Percentiles rank a stretch among this genome's conserved stretches.
phyloP scores from a whole-genome alignment of 345 rosid species.

The Bruguiera sexangula region DNA sequence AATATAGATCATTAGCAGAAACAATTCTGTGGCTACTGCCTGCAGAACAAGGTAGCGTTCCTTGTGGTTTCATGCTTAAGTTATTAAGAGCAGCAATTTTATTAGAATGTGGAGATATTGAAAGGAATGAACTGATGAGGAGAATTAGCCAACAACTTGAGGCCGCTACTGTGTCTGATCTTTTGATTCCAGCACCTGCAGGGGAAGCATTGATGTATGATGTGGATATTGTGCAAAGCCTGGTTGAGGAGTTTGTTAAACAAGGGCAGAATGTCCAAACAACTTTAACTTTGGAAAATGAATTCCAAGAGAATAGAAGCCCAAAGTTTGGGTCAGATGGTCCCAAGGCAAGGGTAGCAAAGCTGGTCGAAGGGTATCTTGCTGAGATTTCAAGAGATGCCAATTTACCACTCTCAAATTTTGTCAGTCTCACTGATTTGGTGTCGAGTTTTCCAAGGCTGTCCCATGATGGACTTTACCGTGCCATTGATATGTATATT shows the following conservation, averaged over 20 bases:
- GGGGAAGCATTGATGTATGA: constrained; percentile 20
- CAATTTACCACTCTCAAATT: constrained; percentile 24
- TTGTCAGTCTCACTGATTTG: constrained; percentile 26
- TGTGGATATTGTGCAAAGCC: constrained; percentile 26
- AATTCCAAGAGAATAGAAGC: constrained; percentile 17
- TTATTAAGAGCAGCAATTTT: constrained; percentile 25
- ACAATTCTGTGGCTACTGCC: constrained; percentile 28
- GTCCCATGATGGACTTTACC: constrained; percentile 31
- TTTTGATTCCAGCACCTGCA: constrained; percentile 28
- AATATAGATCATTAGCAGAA: constrained; percentile 25
- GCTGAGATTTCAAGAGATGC: constrained; percentile 31
- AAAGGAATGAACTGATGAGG: constrained; percentile 28
- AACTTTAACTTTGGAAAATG: constrained; percentile 11
- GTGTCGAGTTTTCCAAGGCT: constrained; percentile 28
- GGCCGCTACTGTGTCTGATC: constrained; percentile 28
- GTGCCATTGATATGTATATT: constrained; percentile 33
- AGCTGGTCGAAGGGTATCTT: constrained; percentile 33
- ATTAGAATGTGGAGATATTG: constrained; percentile 26
- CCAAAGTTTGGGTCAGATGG: constrained; percentile 26
- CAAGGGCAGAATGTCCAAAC: constrained; percentile 1
- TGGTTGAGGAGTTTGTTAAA: constrained; percentile 25
- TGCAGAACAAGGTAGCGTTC: constrained; percentile 24
- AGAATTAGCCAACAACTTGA: constrained; percentile 23
- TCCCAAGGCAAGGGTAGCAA: constrained; percentile 25
- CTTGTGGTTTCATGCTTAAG: constrained; percentile 34